A percentile compares a stretch with the other conserved stretches of the same genome.
These are phyloP conservation scores for Peronospora belbahrii DNA, from an alignment of 352 stramenopile genomes.

Conservation along the genomic window DNA sequence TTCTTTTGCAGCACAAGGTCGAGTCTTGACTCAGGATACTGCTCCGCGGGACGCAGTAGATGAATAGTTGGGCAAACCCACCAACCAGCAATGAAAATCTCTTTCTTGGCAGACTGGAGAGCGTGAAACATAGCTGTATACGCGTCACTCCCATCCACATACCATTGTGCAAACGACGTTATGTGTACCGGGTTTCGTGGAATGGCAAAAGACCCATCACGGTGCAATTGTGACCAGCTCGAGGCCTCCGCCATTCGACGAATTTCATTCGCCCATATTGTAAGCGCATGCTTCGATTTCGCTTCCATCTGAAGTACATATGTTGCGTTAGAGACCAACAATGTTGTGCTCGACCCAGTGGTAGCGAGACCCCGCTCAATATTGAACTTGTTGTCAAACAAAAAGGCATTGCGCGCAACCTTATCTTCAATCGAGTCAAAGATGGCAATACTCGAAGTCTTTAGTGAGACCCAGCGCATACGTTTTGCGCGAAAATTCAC, in stretches of 20 bases:
- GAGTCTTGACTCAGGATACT: slow-evolving; percentile 55
- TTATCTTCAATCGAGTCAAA: slow-evolving; percentile 72
- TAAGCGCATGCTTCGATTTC: slow-evolving; percentile 68
- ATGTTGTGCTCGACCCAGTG: slow-evolving; percentile 65
- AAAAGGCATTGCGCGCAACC: slow-evolving; percentile 55
- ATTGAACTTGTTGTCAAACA: slow-evolving; percentile 79
- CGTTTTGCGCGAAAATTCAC: slow-evolving; percentile 79
- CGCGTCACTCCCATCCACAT: slow-evolving; percentile 68
- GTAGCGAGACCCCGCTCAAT: slow-evolving; percentile 74
- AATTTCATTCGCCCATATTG: slow-evolving; percentile 83
- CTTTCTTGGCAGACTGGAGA: slow-evolving; percentile 53
- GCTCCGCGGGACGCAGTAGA: slow-evolving; percentile 51
- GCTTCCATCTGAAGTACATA: slow-evolving; percentile 83
- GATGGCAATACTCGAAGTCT: slow-evolving; percentile 72
- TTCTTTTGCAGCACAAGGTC: slow-evolving; percentile 64
- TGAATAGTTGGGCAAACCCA: slow-evolving; percentile 85
- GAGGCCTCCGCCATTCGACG: slow-evolving; percentile 57
- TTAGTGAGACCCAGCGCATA: slow-evolving; percentile 75
- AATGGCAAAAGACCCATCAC: slow-evolving; percentile 75
- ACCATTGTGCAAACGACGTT: slow-evolving; percentile 67
- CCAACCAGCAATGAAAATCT: slow-evolving; percentile 90
- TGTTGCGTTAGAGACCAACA: slow-evolving; percentile 75
- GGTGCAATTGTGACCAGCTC: slow-evolving; percentile 69
- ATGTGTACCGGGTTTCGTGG: slow-evolving; percentile 56
- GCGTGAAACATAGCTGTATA: slow-evolving; percentile 71